Evolutionary conservation across 129 eudicot species (phyloP).

Genomic region (Saposhnikovia divaricata): DNA sequence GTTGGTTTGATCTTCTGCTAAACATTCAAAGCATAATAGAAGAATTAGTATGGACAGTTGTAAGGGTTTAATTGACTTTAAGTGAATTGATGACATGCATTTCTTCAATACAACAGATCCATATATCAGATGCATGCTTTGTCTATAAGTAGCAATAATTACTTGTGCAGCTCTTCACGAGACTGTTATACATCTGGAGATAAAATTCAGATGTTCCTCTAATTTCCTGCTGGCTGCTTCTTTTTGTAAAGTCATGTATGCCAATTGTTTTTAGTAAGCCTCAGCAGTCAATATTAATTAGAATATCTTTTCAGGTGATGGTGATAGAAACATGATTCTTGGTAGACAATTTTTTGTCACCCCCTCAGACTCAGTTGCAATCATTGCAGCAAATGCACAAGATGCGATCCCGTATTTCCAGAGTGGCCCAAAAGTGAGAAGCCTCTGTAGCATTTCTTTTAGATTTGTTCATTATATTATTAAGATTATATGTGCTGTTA

Average conservation of each 20-base stretch:
- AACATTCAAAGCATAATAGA: not conserved
- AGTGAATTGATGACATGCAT: not conserved
- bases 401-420: conserved; percentile 84
- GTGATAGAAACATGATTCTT: conserved; percentile 95
- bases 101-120: not conserved
- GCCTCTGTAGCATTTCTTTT: not conserved
- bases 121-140: not conserved
- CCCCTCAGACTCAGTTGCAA: conserved; percentile 97
- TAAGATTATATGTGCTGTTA: not conserved
- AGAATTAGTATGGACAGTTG: not conserved
- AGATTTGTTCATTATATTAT: not conserved
- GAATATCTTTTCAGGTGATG: conserved; percentile 48
- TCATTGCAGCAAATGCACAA: conserved; percentile 97
- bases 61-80: not conserved
- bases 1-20: not conserved
- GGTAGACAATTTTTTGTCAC: conserved; percentile 86
- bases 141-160: not conserved
- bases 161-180: not conserved
- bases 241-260: not conserved
- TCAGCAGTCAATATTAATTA: not conserved
- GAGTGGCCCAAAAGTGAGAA: conserved; percentile 67
- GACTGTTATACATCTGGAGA: not conserved
- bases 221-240: not conserved
- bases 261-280: not conserved
- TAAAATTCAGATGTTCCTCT: not conserved